These are phyloP conservation scores for Diaporthe amygdali DNA, from an alignment of 2,329 filamentous ascomycete species.

Conservation along the genomic window DNA sequence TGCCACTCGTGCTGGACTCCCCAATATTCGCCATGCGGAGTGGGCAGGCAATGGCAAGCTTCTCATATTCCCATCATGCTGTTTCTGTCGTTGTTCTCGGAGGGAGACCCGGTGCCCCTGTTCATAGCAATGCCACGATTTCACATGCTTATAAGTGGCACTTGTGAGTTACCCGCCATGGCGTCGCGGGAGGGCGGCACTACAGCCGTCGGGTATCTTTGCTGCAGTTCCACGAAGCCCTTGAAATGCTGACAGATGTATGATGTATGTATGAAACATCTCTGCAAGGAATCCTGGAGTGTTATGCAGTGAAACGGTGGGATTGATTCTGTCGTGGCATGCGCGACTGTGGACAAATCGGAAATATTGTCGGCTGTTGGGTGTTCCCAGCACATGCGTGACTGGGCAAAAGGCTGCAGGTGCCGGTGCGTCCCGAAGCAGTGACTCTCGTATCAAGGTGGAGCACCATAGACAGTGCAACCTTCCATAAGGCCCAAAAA, in stretches of 20 bases:
- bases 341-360: background rate
- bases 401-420: background rate
- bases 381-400: background rate
- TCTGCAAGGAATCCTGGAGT: background rate
- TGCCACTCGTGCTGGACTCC: background rate
- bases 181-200: constrained; percentile 18
- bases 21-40: background rate
- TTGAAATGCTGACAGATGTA: background rate
- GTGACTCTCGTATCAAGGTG: background rate
- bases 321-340: background rate
- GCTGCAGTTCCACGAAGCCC: background rate
- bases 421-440: background rate
- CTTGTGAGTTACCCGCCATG: background rate
- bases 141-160: background rate
- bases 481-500: background rate
- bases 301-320: background rate
- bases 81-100: background rate
- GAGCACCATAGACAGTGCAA: background rate
- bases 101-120: background rate
- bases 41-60: background rate
- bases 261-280: background rate
- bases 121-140: background rate
- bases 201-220: background rate
- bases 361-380: background rate
- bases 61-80: background rate